A percentile compares a stretch with the other conserved stretches of the same genome.
Conservation (phyloP, 1,139 yeast species). For the Magnusiomyces ingens region DNA sequence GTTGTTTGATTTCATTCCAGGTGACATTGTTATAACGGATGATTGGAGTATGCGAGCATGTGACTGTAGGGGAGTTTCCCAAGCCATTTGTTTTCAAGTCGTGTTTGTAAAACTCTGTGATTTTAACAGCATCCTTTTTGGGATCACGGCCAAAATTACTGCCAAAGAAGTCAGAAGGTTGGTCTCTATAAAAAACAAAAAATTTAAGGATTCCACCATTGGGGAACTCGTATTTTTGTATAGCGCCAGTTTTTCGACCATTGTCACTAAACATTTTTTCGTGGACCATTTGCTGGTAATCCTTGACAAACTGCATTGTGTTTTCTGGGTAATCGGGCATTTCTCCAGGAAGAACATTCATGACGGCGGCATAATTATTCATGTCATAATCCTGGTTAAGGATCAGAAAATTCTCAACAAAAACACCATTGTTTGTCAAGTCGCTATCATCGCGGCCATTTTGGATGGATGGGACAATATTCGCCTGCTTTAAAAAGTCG, state of each 20-base stretch:
- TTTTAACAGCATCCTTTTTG: neutral
- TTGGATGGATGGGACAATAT: neutral
- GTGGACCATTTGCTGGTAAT: too few relatives aligned
- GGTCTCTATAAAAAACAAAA: neutral
- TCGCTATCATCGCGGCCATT: neutral
- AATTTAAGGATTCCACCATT: neutral
- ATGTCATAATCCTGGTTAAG: neutral
- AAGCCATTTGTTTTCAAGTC: constrained; percentile 8
- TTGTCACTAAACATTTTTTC: too few relatives aligned
- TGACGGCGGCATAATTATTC: neutral
- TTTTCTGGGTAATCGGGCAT: neutral
- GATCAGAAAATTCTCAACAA: neutral
- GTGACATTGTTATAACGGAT: neutral
- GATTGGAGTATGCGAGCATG: constrained; percentile 9
- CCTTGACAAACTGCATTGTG: too few relatives aligned
- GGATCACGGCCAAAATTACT: neutral
- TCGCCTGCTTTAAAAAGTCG: constrained; percentile 23
- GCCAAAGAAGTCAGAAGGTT: neutral
- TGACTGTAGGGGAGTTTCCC: neutral
- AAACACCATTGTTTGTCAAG: constrained; percentile 2
- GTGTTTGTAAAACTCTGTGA: neutral
- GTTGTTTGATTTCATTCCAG: neutral
- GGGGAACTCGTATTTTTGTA: neutral
- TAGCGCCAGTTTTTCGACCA: neutral
- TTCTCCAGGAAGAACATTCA: neutral